phyloP scores from a whole-genome alignment of 176 grass and related monocot genomes.

The Carex pumila region DNA sequence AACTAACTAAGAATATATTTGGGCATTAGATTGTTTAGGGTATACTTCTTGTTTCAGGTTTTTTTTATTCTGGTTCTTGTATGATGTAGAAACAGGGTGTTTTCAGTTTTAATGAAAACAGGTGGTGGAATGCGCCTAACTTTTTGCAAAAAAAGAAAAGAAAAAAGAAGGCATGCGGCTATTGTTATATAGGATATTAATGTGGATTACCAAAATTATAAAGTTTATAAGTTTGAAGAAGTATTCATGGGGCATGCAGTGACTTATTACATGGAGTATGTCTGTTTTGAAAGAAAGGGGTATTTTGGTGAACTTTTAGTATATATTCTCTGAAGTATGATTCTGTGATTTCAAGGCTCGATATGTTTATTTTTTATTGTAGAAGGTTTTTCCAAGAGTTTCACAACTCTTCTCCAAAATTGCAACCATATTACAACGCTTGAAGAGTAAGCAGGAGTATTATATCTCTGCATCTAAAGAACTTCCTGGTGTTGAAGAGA shows the following conservation, averaged over 20 bases:
- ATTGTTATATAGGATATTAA: background rate
- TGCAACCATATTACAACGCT: constrained; percentile 29
- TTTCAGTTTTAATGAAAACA: background rate
- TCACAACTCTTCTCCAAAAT: constrained; percentile 57
- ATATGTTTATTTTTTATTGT: constrained; percentile 19
- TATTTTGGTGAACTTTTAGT: background rate
- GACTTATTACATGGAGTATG: background rate
- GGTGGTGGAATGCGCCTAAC: background rate
- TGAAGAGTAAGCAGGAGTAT: constrained; percentile 36
- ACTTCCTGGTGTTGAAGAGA: constrained; percentile 48
- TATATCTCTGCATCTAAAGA: constrained; percentile 33
- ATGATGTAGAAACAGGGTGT: background rate
- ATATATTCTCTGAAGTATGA: background rate
- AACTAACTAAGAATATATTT: background rate
- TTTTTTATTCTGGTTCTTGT: background rate
- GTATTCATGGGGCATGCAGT: background rate
- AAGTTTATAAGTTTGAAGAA: background rate
- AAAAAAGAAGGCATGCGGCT: background rate
- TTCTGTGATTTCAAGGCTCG: background rate
- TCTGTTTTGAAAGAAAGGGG: background rate
- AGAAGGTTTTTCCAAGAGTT: constrained; percentile 67
- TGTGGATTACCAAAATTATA: background rate
- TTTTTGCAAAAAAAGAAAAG: background rate
- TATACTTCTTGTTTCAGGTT: background rate
- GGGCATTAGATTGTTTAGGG: background rate